Evolutionary conservation across 805 yeast species (phyloP).

Genomic region (Cyberlindnera suaveolens): DNA sequence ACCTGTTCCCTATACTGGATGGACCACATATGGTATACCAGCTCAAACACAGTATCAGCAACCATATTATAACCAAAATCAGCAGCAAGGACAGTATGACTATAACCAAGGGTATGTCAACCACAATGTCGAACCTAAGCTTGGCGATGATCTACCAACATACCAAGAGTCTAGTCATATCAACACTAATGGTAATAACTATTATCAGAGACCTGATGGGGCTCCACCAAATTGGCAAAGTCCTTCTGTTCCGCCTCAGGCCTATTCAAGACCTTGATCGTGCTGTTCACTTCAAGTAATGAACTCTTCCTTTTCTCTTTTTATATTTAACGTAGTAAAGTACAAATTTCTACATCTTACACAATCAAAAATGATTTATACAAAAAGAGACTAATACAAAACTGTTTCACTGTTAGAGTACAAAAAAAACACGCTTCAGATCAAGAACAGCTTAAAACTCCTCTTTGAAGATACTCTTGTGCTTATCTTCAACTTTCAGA

Average conservation of each 20-base stretch:
- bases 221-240: constrained; percentile 10
- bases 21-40: constrained; percentile 14
- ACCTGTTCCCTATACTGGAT: constrained; percentile 19
- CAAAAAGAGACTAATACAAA: no score
- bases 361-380: no score
- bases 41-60: constrained; percentile 5
- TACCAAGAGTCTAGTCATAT: constrained; percentile 7
- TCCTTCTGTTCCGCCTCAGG: constrained; percentile 5
- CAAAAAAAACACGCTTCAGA: no score
- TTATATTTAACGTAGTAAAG: no score
- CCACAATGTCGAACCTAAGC: background rate
- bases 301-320: no score
- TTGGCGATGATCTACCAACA: background rate
- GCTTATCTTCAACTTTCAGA: constrained; percentile 11
- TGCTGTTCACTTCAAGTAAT: background rate
- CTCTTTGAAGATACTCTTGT: constrained; percentile 24
- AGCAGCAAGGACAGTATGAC: constrained; percentile 7
- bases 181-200: background rate
- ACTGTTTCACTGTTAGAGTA: no score
- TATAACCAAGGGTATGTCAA: constrained; percentile 5
- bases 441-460: constrained; percentile 9
- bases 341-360: no score
- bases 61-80: constrained; percentile 4
- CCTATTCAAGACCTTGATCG: constrained; percentile 1
- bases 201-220: constrained; percentile 11